A percentile compares a stretch with the other conserved stretches of the same genome.
Evolutionary conservation across 1,284 basidiomycete species (phyloP).

Genomic region (Tylopilus orsonianus): DNA sequence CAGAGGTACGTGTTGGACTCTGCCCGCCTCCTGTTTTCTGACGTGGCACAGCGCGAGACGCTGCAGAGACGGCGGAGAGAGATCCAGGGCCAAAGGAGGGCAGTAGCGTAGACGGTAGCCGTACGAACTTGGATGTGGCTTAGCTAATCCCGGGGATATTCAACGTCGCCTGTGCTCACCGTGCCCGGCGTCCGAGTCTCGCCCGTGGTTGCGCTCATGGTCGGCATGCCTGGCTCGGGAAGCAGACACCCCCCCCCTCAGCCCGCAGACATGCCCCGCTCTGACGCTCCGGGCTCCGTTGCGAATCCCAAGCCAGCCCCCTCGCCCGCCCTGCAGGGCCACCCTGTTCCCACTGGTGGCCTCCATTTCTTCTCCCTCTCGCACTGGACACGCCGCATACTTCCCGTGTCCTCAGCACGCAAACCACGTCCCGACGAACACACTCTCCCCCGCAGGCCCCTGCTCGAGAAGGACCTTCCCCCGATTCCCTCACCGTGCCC

Average conservation of each 20-base stretch:
- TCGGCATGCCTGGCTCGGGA: slow-evolving; percentile 38
- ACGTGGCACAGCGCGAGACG: slow-evolving; percentile 48
- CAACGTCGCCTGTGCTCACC: slow-evolving; percentile 2
- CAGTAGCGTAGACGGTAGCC: no score
- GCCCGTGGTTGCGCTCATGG: slow-evolving; percentile 37
- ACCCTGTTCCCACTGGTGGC: background rate
- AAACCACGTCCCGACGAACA: slow-evolving; percentile 2
- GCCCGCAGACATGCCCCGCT: slow-evolving; percentile 16
- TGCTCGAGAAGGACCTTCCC: slow-evolving; percentile 65
- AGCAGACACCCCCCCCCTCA: slow-evolving; percentile 22
- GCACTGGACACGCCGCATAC: slow-evolving; percentile 57
- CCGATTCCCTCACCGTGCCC: slow-evolving; percentile 47
- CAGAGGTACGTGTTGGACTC: slow-evolving; percentile 63
- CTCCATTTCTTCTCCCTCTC: slow-evolving; percentile 66
- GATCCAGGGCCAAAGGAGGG: slow-evolving; percentile 45
- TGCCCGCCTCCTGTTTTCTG: slow-evolving; percentile 8
- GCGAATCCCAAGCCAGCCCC: slow-evolving; percentile 8
- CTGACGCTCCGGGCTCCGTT: slow-evolving; percentile 13
- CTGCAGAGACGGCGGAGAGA: slow-evolving; percentile 60
- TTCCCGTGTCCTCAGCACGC: slow-evolving; percentile 32
- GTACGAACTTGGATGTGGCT: no score
- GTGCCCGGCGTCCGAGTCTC: slow-evolving; percentile 8
- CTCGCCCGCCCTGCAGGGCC: slow-evolving; percentile 6
- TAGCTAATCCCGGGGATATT: slow-evolving; percentile 18
- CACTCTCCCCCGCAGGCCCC: slow-evolving; percentile 34